Evolutionary conservation across 805 yeast genomes (phyloP), one percentile per base, ranked within the genome.

Genomic region (Kodamaea kaohsiungensis): DNA sequence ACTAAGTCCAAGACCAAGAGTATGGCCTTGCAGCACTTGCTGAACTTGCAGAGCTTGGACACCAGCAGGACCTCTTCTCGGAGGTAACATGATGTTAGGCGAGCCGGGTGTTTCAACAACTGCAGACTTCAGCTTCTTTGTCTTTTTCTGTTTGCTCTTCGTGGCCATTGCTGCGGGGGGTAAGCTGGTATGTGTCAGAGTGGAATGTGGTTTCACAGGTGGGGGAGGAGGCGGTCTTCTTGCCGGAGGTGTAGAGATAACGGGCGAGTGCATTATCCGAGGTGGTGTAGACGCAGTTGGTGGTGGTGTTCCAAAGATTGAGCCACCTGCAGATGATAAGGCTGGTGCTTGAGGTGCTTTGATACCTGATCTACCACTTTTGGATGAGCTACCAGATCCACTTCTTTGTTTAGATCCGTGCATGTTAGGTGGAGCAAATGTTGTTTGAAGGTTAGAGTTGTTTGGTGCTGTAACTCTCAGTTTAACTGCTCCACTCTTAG

Each of bases 171-270:
- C 9, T 27, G 33, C 8, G 40, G 42, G 19, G 46, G 42, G 19
- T 19, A 38, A n/a, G 45, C 15, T 7, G 9, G 51, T 19, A 12
- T 37, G 13, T 7, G 16, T 30, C 52, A 6, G 47, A 35, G 27
- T 30, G n/a, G 40, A 25, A 25, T 13, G 37, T 12, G 51, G 39
- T 16, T 12, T 40, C 30, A 38, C 39, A 27, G 50, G 50, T 12
- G 52, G 48, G 3, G 53, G 53, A 2, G 52, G 52, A 5, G 53
- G 53, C 9, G 53, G 53, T 37, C 43, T 42, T 22, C 40, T 51
- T 19, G 38, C 25, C 22, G 53, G 53, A 12, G 53, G 53, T 9
- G 48, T 45, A 18, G 53, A 51, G 25, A 51, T 35, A 1, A 45
- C 48, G 5, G 53, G 53, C 15, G 53, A 51, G 30, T 51, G 48